A percentile compares a stretch with the other conserved stretches of the same genome.
phyloP scores from a whole-genome alignment of 495 filamentous ascomycete species.

The Trichodelitschia bisporula region DNA sequence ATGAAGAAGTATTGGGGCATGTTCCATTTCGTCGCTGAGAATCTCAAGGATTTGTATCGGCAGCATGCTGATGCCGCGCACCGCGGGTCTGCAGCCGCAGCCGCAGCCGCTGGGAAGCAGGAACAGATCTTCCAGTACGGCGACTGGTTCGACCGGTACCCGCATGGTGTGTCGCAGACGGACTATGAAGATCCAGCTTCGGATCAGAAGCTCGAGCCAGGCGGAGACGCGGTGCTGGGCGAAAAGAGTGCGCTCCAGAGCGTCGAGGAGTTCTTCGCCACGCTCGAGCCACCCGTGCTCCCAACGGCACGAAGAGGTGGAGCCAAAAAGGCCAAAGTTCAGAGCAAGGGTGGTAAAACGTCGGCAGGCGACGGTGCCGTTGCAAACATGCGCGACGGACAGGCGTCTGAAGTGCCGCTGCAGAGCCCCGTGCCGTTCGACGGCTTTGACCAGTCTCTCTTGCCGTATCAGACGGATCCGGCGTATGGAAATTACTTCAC shows the following conservation, averaged over 20 bases:
- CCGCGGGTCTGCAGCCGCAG: not conserved
- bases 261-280: constrained; percentile 86
- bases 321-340: constrained; percentile 11
- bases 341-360: constrained; percentile 1
- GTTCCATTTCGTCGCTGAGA: constrained; percentile 90
- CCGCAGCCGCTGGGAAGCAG: constrained; percentile 1
- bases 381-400: too few species aligned
- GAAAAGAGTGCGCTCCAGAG: constrained; percentile 76
- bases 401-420: not conserved
- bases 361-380: too few species aligned
- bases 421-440: too few species aligned
- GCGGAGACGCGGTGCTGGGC: constrained; percentile 57
- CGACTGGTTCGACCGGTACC: constrained; percentile 93
- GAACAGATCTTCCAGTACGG: constrained; percentile 70
- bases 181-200: constrained; percentile 61
- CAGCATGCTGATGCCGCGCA: constrained; percentile 61
- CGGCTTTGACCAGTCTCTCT: too few species aligned
- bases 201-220: constrained; percentile 38
- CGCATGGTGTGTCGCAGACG: constrained; percentile 62
- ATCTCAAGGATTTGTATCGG: constrained; percentile 71
- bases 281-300: constrained; percentile 41
- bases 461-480: not conserved
- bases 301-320: too few species aligned
- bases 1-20: constrained; percentile 97
- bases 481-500: too few species aligned